Base-by-base conservation (phyloP, 257 asterid species). In the Nicotiana otophora region DNA sequence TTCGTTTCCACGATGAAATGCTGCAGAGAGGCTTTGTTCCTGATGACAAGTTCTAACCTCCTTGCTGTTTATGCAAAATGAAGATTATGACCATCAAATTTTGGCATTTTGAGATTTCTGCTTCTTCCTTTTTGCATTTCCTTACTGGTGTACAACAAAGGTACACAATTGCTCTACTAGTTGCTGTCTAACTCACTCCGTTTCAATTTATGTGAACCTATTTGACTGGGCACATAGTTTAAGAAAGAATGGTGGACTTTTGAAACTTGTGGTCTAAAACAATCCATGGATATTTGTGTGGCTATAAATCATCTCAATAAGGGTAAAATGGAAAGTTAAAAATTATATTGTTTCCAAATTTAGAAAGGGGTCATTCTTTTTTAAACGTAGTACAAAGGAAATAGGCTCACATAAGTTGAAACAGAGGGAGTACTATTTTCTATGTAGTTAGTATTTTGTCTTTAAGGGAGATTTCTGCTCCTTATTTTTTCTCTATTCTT, bases 1-100 rank as follows among this genome's bases (percentile, higher is more conserved):
- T 91, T 87, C 69, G 33, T 68, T 62, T 93, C 64, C 97, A 93
- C 53, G 94, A 91, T 85, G 93, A 91, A 82, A 93, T 93, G 98
- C 85, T 93, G 89, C 85, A 81, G 74, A 85, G 66, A 88, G 98
- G 97, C 12, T 93, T 93, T 67, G 89, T 81, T 81, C 98, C 94
- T 8, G 98, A 92, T 83, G 97, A 93, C 77, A 91, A 87, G 83
- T 93, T 92, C 86, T 93, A 91, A 89, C 53, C 20, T 3, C 63
- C 58, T 34, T 55, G 33, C 68, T 61, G 67, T 33, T 84, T 68
- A 53, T 82, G 81, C 58, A 36, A 20, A n/a, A 75, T 30, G 19
- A 70, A 63, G 63, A 28, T 4, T 51, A 1, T 74, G 63, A 51
- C 16, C 12, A 1, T 74, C 80, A 74, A 26, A 26, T 26, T 74